A percentile compares a stretch with the other conserved stretches of the same genome.
Evolutionary conservation across 1,139 yeast genomes (phyloP).

Genomic region (Saccharomycopsis crataegensis): DNA sequence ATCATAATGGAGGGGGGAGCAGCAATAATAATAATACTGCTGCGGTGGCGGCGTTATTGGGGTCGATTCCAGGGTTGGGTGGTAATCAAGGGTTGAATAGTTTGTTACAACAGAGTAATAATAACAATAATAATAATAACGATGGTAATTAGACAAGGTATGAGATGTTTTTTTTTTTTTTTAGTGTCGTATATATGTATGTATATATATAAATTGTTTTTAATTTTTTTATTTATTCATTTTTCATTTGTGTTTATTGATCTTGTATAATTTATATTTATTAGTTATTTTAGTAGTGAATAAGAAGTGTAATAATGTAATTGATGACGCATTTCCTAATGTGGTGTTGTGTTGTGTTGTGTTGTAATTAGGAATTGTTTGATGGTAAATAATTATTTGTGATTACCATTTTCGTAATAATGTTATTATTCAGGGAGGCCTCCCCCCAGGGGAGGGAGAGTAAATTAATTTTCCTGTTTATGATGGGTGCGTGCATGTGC

Average conservation of each 20-base stretch:
- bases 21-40: constrained; percentile 6
- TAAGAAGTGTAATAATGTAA: too few relatives aligned
- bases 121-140: background rate
- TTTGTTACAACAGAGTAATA: constrained; percentile 11
- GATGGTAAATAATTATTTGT: too few relatives aligned
- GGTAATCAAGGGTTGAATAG: constrained; percentile 9
- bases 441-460: too few relatives aligned
- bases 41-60: constrained; percentile 18
- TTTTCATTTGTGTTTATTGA: background rate
- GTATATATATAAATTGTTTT: background rate
- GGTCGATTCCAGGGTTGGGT: constrained; percentile 17
- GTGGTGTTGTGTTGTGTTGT: too few relatives aligned
- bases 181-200: background rate
- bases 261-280: background rate
- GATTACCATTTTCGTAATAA: too few relatives aligned
- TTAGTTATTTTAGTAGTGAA: too few relatives aligned
- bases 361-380: too few relatives aligned
- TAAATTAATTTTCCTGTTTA: too few relatives aligned
- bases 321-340: too few relatives aligned
- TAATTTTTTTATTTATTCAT: background rate
- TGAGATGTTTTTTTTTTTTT: background rate
- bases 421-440: too few relatives aligned
- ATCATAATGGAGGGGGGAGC: background rate
- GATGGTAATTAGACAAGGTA: background rate
- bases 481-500: too few relatives aligned